Evolutionary conservation across 2,329 filamentous ascomycete species (phyloP), one percentile per base, ranked within the genome.

Genomic region (Botryotinia narcissicola): DNA sequence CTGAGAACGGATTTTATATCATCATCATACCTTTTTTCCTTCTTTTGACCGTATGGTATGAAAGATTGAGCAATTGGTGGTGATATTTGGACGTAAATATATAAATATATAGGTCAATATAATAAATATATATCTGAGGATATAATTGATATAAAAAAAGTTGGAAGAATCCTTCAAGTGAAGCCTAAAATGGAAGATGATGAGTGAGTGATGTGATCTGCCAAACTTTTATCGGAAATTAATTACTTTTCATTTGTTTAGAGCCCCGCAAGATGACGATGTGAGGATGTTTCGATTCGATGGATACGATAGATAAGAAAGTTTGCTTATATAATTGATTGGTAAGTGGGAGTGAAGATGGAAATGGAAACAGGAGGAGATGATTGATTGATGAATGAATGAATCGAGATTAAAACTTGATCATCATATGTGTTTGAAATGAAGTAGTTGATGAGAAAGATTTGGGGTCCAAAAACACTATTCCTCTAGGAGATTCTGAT

Each of bases 261-360:
- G 35, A 18, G 60, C 61, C 61, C 61, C 61, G 40, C 40, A 46
- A n/a, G n/a, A 46, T 64, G 62, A 64, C 62, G 62, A 29, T 46
- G 62, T 48, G 40, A 16, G 12, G 40, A 42, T 42, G 40, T 64
- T 64, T 64, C 62, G 22, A 32, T 64, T 64, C 29, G 63, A 51
- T 25, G 12, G 12, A n/a, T 54, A n/a, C 6, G 48, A 22, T 29
- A 46, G 63, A 67, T 51, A 54, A 51, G 63, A 51, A 14, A 6
- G 37, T 4, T 7, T 54, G 46, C 25, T 68, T 68, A 54, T n/a
- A 8, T 57, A n/a, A 68, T 40, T 18, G 18, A 40, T 67, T 20
- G 37, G 29, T 67, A 25, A 67, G 64, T 32, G 9, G 8, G 29
- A 18, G n/a, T 54, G 51, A 29, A 8, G 51, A 54, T 29, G 7